Evolutionary conservation across 2,329 filamentous ascomycete genomes (phyloP), one percentile per base, ranked within the genome.

Genomic region (Aspergillus niger): DNA sequence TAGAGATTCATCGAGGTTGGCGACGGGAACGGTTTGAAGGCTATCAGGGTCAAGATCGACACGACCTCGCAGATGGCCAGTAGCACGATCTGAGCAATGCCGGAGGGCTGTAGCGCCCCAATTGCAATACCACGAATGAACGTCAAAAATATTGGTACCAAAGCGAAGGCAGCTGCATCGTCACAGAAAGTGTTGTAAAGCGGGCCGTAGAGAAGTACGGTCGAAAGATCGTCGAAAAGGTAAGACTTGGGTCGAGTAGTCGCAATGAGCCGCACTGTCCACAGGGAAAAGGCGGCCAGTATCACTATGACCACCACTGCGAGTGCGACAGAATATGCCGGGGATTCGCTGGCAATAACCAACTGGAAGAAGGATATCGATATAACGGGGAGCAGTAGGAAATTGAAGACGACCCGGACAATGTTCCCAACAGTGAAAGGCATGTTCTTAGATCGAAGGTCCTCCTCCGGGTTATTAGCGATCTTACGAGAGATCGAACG

Each of bases 171-270:
- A 7, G 94, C 91, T 0, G 92, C 92, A 73, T 94, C 91, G 74
- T 99, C 95, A 24, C 91, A 95, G 75, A 96, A 98, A 0, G 95
- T 99, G 77, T 99, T 99, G 77, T 99, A 99, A 7, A 99, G 81
- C 5, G 95, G 92, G 0, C 95, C 95, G 69, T 97, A 98, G 1
- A 92, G 84, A 2, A 99, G 82, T 8, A 98, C 88, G 0, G 92
- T 97, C 6, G 92, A 88, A 52, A 99, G 82, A 70, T 98, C 92
- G 76, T 99, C 95, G 74, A 97, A 99, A 8, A 99, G 83, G 66
- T 92, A 90, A 1, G 92, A 90, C 62, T 92, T 89, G 5, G 93
- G 93, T 65, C 90, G 88, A 0, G 91, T 95, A 24, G 83, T 86
- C 59, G 89, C 87, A 69, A 98, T 94, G 54, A 96, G 82, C 70